Percentiles rank a stretch among this genome's conserved stretches.
Evolutionary conservation across 1,139 yeast species (phyloP).

Genomic region (Suhomyces taliae): DNA sequence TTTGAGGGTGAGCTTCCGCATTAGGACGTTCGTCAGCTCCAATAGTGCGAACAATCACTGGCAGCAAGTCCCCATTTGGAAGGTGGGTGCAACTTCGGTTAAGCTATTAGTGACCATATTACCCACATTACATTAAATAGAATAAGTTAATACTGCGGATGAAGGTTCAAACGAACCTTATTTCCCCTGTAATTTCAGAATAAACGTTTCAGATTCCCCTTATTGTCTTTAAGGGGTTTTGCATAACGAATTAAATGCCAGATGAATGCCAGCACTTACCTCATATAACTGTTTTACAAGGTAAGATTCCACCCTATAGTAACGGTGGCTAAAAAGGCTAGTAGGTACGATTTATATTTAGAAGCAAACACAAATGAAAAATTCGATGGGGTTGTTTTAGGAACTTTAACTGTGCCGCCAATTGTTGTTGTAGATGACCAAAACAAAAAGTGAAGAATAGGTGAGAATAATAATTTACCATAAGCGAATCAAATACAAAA

Average conservation of each 20-base stretch:
- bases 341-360: too few relatives aligned
- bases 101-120: not conserved
- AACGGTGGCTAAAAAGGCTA: too few relatives aligned
- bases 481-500: too few relatives aligned
- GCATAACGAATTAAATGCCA: not conserved
- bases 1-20: not conserved
- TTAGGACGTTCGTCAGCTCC: not conserved
- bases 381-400: too few relatives aligned
- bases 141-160: not conserved
- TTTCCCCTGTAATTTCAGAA: not conserved
- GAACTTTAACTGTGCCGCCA: too few relatives aligned
- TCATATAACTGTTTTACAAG: too few relatives aligned
- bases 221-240: too few relatives aligned
- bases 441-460: too few relatives aligned
- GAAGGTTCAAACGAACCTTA: not conserved
- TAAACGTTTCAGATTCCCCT: not conserved
- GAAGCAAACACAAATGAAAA: too few relatives aligned
- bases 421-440: too few relatives aligned
- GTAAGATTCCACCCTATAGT: too few relatives aligned
- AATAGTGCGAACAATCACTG: not conserved
- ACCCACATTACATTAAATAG: not conserved
- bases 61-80: slow-evolving; percentile 2
- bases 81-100: slow-evolving; percentile 1
- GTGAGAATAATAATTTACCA: too few relatives aligned
- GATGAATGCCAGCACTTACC: not conserved